Conservation (phyloP, 495 filamentous ascomycete species). For the Umbilicaria muhlenbergii region DNA sequence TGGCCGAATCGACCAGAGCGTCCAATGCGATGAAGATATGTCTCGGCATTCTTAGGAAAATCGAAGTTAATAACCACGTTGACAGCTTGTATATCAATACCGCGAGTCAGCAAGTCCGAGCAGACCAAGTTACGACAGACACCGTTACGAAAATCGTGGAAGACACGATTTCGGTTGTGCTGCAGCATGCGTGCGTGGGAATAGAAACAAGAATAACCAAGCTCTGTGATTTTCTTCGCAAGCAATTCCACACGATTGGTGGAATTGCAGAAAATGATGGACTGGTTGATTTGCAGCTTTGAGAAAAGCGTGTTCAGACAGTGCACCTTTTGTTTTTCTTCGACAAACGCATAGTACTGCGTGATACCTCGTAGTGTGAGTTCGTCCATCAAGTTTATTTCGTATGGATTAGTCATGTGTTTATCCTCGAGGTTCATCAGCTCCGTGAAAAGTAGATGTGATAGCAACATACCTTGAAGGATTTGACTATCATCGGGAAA, state of each 20-base stretch:
- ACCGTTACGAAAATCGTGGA: conserved; percentile 97
- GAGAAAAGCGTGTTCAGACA: conserved; percentile 98
- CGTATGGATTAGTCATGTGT: conserved; percentile 88
- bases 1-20: conserved; percentile 95
- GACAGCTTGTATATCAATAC: conserved; percentile 98
- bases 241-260: conserved; percentile 95
- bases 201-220: conserved; percentile 99
- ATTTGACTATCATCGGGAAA: conserved; percentile 89
- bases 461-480: conserved; percentile 54
- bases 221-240: conserved; percentile 97
- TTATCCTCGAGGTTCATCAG: conserved; percentile 43
- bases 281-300: conserved; percentile 98
- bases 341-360: conserved; percentile 97
- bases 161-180: conserved; percentile 89
- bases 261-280: conserved; percentile 99
- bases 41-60: conserved; percentile 98
- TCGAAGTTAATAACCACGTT: conserved; percentile 99
- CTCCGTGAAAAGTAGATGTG: neutral
- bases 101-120: conserved; percentile 91
- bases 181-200: conserved; percentile 99
- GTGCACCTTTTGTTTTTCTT: conserved; percentile 98
- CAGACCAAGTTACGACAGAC: conserved; percentile 96
- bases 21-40: conserved; percentile 96
- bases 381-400: conserved; percentile 99
- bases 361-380: conserved; percentile 96